These are phyloP conservation scores for Zarea fungicola DNA, from an alignment of 2,329 filamentous ascomycete genomes.

Conservation along the genomic window DNA sequence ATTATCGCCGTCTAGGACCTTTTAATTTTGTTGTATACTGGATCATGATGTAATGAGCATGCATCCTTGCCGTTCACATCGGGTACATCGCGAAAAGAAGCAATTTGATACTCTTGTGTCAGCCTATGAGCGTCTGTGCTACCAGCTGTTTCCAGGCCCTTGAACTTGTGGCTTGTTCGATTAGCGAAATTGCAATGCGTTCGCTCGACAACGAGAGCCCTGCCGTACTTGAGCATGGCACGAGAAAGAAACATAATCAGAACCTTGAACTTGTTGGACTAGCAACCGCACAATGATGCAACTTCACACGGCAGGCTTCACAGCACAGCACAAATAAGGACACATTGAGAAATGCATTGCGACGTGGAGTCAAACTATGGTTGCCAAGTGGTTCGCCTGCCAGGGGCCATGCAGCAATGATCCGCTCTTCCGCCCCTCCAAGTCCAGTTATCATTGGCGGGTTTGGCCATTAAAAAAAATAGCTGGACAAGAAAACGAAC, in stretches of 20 bases:
- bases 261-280: constrained; percentile 1
- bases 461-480: neutral
- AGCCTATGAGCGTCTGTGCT: too few species aligned
- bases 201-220: constrained; percentile 2
- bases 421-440: constrained; percentile 5
- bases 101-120: neutral
- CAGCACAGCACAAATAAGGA: neutral
- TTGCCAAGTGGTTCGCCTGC: neutral
- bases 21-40: neutral
- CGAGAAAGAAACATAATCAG: neutral
- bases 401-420: neutral
- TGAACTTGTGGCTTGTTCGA: too few species aligned
- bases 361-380: neutral
- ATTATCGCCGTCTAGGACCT: neutral
- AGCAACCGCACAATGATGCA: neutral
- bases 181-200: neutral
- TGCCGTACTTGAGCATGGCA: neutral
- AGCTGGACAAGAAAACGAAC: neutral
- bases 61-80: neutral
- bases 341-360: neutral
- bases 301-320: neutral
- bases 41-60: neutral
- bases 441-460: constrained; percentile 2
- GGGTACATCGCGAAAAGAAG: neutral
- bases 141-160: too few species aligned